Evolutionary conservation across 169 alveolate genomes (phyloP).

Genomic region (Plasmodium gallinaceum): DNA sequence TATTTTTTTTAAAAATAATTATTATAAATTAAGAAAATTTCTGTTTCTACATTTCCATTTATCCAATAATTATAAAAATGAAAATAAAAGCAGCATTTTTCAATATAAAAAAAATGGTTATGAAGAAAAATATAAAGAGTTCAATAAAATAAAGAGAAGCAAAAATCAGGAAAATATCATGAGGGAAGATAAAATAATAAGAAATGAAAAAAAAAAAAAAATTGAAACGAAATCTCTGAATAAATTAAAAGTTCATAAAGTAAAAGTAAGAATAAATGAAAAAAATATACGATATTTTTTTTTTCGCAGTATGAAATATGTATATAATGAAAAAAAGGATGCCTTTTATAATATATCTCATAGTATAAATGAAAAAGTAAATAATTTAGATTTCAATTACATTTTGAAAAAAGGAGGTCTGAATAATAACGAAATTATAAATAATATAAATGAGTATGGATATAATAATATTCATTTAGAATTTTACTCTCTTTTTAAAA

Average conservation of each 20-base stretch:
- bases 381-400: conserved; percentile 80
- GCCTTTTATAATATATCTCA: conserved; percentile 80
- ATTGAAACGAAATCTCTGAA: neutral
- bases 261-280: conserved; percentile 48
- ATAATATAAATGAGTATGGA: conserved; percentile 80
- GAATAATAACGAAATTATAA: conserved; percentile 82
- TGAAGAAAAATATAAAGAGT: too few species aligned
- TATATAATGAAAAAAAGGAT: conserved; percentile 79
- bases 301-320: conserved; percentile 78
- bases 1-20: neutral
- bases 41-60: too few species aligned
- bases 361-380: conserved; percentile 77
- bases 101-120: too few species aligned
- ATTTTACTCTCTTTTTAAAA: conserved; percentile 77
- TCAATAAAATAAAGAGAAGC: too few species aligned
- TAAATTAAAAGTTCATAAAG: conserved; percentile 24
- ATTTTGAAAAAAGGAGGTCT: conserved; percentile 85
- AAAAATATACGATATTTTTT: conserved; percentile 58
- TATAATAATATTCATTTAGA: conserved; percentile 81
- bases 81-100: too few species aligned
- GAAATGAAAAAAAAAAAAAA: conserved; percentile 1
- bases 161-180: neutral
- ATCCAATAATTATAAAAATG: too few species aligned
- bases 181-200: neutral
- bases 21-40: too few species aligned